phyloP scores from a whole-genome alignment of 2,329 filamentous ascomycete genomes.

The Epichloe hybrida region DNA sequence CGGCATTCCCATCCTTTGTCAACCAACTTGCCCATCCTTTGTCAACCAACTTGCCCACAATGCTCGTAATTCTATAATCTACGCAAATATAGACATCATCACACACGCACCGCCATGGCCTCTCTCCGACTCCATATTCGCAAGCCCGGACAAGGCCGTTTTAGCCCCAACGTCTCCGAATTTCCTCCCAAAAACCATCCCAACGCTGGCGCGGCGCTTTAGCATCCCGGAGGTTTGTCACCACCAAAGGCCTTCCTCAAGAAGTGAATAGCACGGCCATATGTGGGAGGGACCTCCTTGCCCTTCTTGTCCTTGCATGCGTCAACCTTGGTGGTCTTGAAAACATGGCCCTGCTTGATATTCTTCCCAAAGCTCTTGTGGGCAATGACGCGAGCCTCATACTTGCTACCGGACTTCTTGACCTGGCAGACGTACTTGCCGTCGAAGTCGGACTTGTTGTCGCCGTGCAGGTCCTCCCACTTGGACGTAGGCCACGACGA shows the following conservation, averaged over 20 bases:
- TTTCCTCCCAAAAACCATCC: no score
- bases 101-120: no score
- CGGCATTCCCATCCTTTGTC: no score
- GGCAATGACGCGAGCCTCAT: not conserved
- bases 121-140: no score
- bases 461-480: not conserved
- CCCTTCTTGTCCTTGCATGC: not conserved
- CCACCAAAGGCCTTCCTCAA: not conserved
- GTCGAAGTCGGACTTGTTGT: not conserved
- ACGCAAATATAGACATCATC: no score
- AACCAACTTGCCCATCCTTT: no score
- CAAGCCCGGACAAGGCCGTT: no score
- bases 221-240: not conserved
- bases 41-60: no score
- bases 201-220: not conserved
- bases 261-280: not conserved
- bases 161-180: no score
- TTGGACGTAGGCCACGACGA: not conserved
- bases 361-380: not conserved
- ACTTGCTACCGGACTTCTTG: not conserved
- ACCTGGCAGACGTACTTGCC: not conserved
- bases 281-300: not conserved
- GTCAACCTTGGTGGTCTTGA: not conserved
- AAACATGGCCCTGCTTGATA: not conserved
- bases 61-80: no score